Percentiles rank a stretch among this genome's conserved stretches.
These are phyloP conservation scores for Nicotiana tomentosiformis DNA, from an alignment of 257 asterid genomes.

Conservation along the genomic window DNA sequence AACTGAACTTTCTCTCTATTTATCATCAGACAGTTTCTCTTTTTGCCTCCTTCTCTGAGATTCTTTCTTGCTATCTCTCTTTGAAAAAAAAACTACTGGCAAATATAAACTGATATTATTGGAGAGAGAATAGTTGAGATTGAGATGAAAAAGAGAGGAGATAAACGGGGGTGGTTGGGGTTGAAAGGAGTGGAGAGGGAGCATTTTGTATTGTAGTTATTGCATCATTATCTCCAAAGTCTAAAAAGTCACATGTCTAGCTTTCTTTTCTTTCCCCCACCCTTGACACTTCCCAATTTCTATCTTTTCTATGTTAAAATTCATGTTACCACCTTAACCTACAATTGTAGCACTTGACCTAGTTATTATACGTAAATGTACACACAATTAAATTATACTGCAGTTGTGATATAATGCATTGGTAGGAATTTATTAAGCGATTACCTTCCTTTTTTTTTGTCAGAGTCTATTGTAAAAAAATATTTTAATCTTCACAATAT, in stretches of 20 bases:
- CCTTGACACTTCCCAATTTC: not conserved
- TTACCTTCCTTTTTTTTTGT: too few relatives aligned
- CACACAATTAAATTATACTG: too few relatives aligned
- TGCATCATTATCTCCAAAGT: constrained; percentile 6
- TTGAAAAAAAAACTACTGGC: not conserved
- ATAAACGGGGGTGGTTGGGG: not conserved
- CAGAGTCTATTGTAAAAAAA: too few relatives aligned
- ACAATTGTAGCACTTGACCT: not conserved
- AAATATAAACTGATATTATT: constrained; percentile 1
- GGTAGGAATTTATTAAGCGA: too few relatives aligned
- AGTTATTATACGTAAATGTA: too few relatives aligned
- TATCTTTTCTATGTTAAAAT: not conserved
- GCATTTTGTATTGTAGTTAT: not conserved
- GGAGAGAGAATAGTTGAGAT: not conserved
- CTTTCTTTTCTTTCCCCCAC: not conserved
- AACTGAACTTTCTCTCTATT: not conserved
- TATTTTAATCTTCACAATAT: too few relatives aligned
- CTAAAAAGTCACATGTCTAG: constrained; percentile 3
- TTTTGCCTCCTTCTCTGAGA: not conserved
- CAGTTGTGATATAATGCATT: too few relatives aligned
- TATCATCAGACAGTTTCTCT: not conserved
- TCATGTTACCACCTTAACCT: constrained; percentile 2
- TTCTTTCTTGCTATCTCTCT: not conserved
- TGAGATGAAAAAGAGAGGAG: not conserved
- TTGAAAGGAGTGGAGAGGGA: not conserved